Percentiles rank a stretch among this genome's conserved stretches.
These are phyloP conservation scores for Tripidium arundinaceum DNA, from an alignment of 202 grass and related monocot genomes.

Conservation along the genomic window DNA sequence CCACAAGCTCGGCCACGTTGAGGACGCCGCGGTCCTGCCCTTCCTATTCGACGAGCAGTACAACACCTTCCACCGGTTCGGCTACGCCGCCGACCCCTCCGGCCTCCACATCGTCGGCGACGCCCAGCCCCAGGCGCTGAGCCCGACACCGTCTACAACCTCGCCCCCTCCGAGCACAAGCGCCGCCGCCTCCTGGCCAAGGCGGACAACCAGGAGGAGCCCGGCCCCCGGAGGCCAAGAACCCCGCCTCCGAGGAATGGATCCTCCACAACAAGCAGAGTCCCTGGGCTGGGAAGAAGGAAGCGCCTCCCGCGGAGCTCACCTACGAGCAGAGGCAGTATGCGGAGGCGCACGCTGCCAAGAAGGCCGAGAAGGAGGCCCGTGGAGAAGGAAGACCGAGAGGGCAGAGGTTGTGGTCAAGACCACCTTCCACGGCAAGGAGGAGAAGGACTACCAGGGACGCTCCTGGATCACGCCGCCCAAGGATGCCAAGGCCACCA, in stretches of 20 bases:
- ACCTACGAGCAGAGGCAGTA: slow-evolving; percentile 92
- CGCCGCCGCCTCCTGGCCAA: no score
- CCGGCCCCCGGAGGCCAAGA: slow-evolving; percentile 43
- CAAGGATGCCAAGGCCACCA: slow-evolving; percentile 81
- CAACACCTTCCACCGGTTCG: no score
- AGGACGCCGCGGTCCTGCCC: no score
- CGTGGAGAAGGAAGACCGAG: no score
- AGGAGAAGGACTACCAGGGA: slow-evolving; percentile 91
- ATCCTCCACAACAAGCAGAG: slow-evolving; percentile 74
- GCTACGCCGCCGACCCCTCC: no score
- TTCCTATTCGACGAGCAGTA: no score
- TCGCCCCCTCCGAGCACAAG: slow-evolving; percentile 89
- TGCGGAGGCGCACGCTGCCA: slow-evolving; percentile 70
- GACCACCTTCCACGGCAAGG: no score
- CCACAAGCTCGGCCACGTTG: slow-evolving; percentile 96
- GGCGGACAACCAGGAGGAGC: slow-evolving; percentile 21
- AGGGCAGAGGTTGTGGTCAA: no score
- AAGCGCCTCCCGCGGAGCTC: slow-evolving; percentile 54
- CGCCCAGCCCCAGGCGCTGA: no score
- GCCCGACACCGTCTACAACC: no score
- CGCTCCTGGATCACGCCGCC: slow-evolving; percentile 92
- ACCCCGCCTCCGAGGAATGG: slow-evolving; percentile 85
- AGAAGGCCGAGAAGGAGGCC: slow-evolving; percentile 98
- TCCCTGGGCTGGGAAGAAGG: slow-evolving; percentile 83
- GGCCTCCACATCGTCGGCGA: no score